Base-by-base conservation (phyloP, 2,329 filamentous ascomycete species). In the Aspergillus tubingensis region DNA sequence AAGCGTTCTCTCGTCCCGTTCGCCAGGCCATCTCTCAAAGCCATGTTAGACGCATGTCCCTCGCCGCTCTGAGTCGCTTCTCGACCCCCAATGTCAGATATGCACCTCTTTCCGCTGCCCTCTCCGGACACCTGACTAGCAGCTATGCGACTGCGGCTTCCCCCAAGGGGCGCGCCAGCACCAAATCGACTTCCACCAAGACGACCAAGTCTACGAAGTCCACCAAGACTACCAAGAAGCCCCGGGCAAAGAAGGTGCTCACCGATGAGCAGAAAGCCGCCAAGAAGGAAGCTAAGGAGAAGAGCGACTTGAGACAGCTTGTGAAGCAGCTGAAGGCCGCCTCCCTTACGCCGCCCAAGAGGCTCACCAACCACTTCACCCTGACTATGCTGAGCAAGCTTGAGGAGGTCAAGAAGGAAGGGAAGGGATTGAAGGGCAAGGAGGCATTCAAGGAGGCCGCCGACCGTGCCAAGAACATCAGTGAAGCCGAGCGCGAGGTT, bases 291-390 rank as follows among this genome's bases (percentile, higher is more conserved):
- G 69, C 67, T 47, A 63, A 71, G 63, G 61, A 75, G 52, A 54
- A 68, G 38, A 65, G 69, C 61, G 60, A 75, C 53, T 56, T 69
- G 58, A 74, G 68, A 53, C 64, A 71, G 10, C 67, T 68, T 21
- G 60, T 76, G 15, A 73, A 70, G 55, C 60, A 71, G 38, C 70
- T 79, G 48, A 78, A 79, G 62, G 61, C 62, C 19, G 67, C 67
- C 39, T 72, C 72, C 6, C 64, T 77, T 36, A 47, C 63, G n/a
- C 64, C 68, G 13, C 79, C 80, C 6, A 79, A 78, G 62, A 58
- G 54, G 38, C 67, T 77, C 13, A 68, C 76, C 1, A 69, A 60
- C 8, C 55, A 65, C 5, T 72, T 65, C 53, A 64, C 49, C 11
- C 44, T 77, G 50, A 63, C 69, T 61, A 41, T 69, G 55, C 27